Evolutionary conservation across 768 basidiomycete species (phyloP).

Genomic region (Pleurotus salmoneostramineus): DNA sequence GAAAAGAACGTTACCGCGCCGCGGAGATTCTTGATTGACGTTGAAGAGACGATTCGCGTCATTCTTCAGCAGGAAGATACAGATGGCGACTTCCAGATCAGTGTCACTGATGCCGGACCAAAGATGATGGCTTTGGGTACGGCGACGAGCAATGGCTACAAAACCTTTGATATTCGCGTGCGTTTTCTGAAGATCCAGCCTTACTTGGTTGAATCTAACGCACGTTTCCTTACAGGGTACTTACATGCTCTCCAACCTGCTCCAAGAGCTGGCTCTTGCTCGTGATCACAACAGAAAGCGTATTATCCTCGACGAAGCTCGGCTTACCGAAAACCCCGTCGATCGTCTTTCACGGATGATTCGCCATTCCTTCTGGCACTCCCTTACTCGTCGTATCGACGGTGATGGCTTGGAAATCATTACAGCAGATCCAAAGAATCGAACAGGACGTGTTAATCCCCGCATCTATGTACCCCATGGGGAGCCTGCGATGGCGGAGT

Average conservation of each 20-base stretch:
- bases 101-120: slow-evolving; percentile 92
- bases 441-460: slow-evolving; percentile 84
- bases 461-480: slow-evolving; percentile 94
- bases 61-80: slow-evolving; percentile 98
- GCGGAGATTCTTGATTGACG: slow-evolving; percentile 91
- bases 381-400: slow-evolving; percentile 93
- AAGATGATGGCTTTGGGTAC: slow-evolving; percentile 96
- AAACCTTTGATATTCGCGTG: slow-evolving; percentile 93
- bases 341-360: slow-evolving; percentile 97
- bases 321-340: slow-evolving; percentile 95
- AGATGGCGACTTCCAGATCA: slow-evolving; percentile 95
- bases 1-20: slow-evolving; percentile 80
- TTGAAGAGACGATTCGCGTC: slow-evolving; percentile 95
- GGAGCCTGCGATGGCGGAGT: slow-evolving; percentile 92
- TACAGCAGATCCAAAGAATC: slow-evolving; percentile 97
- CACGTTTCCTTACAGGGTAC: slow-evolving; percentile 59
- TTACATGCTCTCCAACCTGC: slow-evolving; percentile 98
- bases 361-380: slow-evolving; percentile 97
- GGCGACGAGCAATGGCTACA: slow-evolving; percentile 96
- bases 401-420: slow-evolving; percentile 97
- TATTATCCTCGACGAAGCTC: slow-evolving; percentile 98
- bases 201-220: slow-evolving; percentile 9
- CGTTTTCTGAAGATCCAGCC: slow-evolving; percentile 17
- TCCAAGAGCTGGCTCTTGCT: slow-evolving; percentile 98
- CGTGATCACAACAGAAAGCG: slow-evolving; percentile 93